Evolutionary conservation across 371 early-diverging fungal genomes (phyloP).

Genomic region (Circinella umbellata): DNA sequence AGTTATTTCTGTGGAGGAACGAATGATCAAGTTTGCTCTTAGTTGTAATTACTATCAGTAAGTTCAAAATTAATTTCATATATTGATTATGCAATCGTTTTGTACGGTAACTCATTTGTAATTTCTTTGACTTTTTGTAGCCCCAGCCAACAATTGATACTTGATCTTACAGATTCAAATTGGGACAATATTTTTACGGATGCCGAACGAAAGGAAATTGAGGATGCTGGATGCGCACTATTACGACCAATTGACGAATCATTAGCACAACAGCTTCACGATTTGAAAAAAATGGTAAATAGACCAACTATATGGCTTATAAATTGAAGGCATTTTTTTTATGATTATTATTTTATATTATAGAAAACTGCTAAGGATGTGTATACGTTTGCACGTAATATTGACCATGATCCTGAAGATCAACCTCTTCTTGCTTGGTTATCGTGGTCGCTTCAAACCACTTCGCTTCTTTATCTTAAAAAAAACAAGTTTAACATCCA

Average conservation of each 20-base stretch:
- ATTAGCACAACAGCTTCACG: neutral
- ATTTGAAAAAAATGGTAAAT: neutral
- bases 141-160: neutral
- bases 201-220: neutral
- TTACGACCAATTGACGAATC: neutral
- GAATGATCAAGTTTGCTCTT: too few species aligned
- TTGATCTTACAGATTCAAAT: neutral
- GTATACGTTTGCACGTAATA: neutral
- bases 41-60: too few species aligned
- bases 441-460: neutral
- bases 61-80: too few species aligned
- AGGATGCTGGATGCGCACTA: neutral
- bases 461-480: neutral
- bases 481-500: neutral
- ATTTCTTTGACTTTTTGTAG: neutral
- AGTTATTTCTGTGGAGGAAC: too few species aligned
- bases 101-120: neutral
- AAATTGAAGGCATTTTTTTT: too few species aligned
- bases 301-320: neutral
- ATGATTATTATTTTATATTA: neutral
- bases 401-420: neutral
- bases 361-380: constrained; percentile 1
- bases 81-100: too few species aligned
- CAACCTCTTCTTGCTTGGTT: constrained; percentile 6
- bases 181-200: neutral